phyloP scores from a whole-genome alignment of 352 stramenopile genomes.

The Globisporangium parvum region DNA sequence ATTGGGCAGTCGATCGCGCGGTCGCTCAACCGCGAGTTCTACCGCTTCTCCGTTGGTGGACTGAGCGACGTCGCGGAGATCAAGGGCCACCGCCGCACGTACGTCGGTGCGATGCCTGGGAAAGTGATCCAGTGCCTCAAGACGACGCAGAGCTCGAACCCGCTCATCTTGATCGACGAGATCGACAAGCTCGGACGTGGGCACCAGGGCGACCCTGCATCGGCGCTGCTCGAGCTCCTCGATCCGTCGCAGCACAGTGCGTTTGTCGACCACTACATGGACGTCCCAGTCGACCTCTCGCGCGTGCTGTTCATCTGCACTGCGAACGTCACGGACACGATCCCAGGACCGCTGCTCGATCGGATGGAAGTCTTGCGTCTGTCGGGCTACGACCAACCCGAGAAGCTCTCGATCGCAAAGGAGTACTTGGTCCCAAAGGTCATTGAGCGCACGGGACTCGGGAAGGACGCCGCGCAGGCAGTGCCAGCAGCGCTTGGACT shows the following conservation, averaged over 20 bases:
- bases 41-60: constrained; percentile 97
- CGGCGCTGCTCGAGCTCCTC: constrained; percentile 95
- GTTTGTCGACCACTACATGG: constrained; percentile 98
- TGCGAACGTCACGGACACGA: constrained; percentile 95
- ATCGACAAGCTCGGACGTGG: constrained; percentile 88
- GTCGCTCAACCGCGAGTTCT: constrained; percentile 97
- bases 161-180: constrained; percentile 98
- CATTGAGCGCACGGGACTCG: constrained; percentile 88
- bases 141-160: constrained; percentile 94
- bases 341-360: constrained; percentile 97
- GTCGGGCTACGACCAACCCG: constrained; percentile 93
- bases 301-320: constrained; percentile 97
- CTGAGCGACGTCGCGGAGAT: constrained; percentile 97
- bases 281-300: constrained; percentile 97
- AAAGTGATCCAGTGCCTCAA: constrained; percentile 99
- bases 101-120: constrained; percentile 98
- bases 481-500: constrained; percentile 88
- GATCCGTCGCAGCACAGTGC: constrained; percentile 96
- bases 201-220: constrained; percentile 93
- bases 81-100: constrained; percentile 98
- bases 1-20: constrained; percentile 97
- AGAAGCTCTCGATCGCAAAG: constrained; percentile 98
- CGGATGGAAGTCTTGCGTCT: constrained; percentile 98
- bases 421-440: constrained; percentile 98
- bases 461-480: constrained; percentile 39